phyloP scores from a whole-genome alignment of 2,329 filamentous ascomycete species.

The Zymoseptoria pseudotritici region DNA sequence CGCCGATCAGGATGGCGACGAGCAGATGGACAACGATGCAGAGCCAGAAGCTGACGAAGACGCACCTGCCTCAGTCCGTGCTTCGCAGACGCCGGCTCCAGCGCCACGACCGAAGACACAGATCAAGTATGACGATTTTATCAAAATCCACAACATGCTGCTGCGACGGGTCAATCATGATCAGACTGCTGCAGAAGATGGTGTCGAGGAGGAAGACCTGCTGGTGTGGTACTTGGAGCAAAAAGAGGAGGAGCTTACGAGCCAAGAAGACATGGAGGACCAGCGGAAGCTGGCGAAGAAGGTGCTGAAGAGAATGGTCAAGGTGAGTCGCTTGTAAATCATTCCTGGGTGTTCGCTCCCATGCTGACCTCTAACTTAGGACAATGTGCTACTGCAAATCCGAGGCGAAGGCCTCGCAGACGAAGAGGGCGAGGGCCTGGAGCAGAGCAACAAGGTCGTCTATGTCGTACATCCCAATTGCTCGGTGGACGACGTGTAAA shows the following conservation, averaged over 20 bases:
- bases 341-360: not conserved
- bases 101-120: slow-evolving; percentile 59
- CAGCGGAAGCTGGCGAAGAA: slow-evolving; percentile 70
- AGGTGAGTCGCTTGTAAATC: slow-evolving; percentile 48
- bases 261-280: slow-evolving; percentile 69
- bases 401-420: slow-evolving; percentile 85
- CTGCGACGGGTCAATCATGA: slow-evolving; percentile 78
- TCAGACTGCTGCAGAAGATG: slow-evolving; percentile 67
- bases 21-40: slow-evolving; percentile 42
- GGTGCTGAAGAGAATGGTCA: slow-evolving; percentile 92
- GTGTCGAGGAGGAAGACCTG: slow-evolving; percentile 74
- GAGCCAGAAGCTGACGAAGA: slow-evolving; percentile 27
- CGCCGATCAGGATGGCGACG: slow-evolving; percentile 39
- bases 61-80: slow-evolving; percentile 34
- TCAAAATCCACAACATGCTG: slow-evolving; percentile 78
- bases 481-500: slow-evolving; percentile 57
- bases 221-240: slow-evolving; percentile 88
- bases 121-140: slow-evolving; percentile 93
- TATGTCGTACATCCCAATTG: slow-evolving; percentile 96
- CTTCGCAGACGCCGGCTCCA: slow-evolving; percentile 36
- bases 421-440: slow-evolving; percentile 54
- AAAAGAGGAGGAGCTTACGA: slow-evolving; percentile 73
- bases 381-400: slow-evolving; percentile 53
- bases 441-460: slow-evolving; percentile 48
- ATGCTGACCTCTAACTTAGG: slow-evolving; percentile 32